Base-by-base conservation (phyloP, 78 protist species). In the Dictyostelium firmibasis region DNA sequence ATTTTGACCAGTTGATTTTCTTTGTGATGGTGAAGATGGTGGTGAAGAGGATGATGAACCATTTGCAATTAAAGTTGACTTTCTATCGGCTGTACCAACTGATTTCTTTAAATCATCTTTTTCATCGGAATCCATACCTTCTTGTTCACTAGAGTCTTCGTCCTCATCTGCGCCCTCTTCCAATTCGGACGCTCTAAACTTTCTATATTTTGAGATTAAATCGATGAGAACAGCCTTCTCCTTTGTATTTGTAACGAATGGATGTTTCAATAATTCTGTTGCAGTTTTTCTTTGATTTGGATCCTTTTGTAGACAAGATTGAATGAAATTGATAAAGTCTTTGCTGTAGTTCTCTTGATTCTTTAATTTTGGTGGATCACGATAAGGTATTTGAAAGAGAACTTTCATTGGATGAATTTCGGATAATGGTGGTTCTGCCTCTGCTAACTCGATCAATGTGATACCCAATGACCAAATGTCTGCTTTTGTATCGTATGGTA, bases 401-500 rank as follows among this genome's bases (percentile, higher is more conserved):
- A 86, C 96, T 74, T 93, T 93, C 96, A 93, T 93, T 82, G 96
- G 96, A 64, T 93, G 96, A 74, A 93, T 93, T 60, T 93, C 96
- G 0, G 91, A 86, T 6, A 93, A 60, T 31, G 96, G 96, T 69
- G 96, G 96, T 16, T 93, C 92, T 31, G 92, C 92, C n/a, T 93
- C 96, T 76, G 93, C 96, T 29, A 93, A 83, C 10, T 94, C 97
- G 14, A 94, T 94, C 23, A 88, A 82, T 43, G 97, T 94, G 20
- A 94, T 94, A 53, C 97, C 97, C 10, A 88, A 69, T 41, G 97
- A 86, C 97, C 97, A 94, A 29, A 94, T 86, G 77, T 94, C 97
- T 41, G 94, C 91, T 36, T 86, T 94, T 5, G 91, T 86, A 77
- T 88, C 94, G 13, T 94, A 94, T 13, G 93, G 96, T 7, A 93